phyloP scores from a whole-genome alignment of 495 filamentous ascomycete genomes.

The Collariella sp. region DNA sequence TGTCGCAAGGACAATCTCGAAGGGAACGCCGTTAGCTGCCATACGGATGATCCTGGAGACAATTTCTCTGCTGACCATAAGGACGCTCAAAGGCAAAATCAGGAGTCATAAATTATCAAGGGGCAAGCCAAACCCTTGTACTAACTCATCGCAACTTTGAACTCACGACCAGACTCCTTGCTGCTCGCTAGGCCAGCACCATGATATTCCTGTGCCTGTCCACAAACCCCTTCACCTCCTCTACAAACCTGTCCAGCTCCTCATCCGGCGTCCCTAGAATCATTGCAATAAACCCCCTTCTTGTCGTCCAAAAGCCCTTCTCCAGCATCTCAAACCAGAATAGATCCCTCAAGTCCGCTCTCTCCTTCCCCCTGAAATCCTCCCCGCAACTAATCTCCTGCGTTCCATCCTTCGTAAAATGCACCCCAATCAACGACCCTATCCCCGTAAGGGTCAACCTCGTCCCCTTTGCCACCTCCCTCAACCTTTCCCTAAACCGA shows the following conservation, averaged over 20 bases:
- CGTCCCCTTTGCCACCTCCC: slow-evolving; percentile 27
- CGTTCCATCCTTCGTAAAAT: slow-evolving; percentile 26
- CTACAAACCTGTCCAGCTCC: slow-evolving; percentile 37
- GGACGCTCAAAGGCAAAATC: too few relatives aligned
- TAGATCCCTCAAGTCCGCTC: slow-evolving; percentile 32
- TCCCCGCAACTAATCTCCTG: slow-evolving; percentile 19
- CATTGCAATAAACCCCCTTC: slow-evolving; percentile 36
- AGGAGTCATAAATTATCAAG: too few relatives aligned
- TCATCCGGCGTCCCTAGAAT: slow-evolving; percentile 33
- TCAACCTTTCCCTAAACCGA: slow-evolving; percentile 24
- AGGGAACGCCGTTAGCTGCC: too few relatives aligned
- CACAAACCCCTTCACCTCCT: slow-evolving; percentile 22
- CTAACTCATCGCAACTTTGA: too few relatives aligned
- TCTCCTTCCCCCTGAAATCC: slow-evolving; percentile 21
- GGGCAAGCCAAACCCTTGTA: too few relatives aligned
- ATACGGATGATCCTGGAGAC: too few relatives aligned
- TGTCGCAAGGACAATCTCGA: too few relatives aligned
- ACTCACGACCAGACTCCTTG: too few relatives aligned
- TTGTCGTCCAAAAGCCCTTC: slow-evolving; percentile 40
- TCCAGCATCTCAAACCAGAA: slow-evolving; percentile 45
- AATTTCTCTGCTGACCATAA: too few relatives aligned
- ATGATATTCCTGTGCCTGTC: slow-evolving; percentile 18
- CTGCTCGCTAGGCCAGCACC: neutral
- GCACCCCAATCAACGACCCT: slow-evolving; percentile 39
- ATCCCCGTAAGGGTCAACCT: slow-evolving; percentile 32